Evolutionary conservation across 768 basidiomycete species (phyloP).

Genomic region (Omphalotus guepiniiformis): DNA sequence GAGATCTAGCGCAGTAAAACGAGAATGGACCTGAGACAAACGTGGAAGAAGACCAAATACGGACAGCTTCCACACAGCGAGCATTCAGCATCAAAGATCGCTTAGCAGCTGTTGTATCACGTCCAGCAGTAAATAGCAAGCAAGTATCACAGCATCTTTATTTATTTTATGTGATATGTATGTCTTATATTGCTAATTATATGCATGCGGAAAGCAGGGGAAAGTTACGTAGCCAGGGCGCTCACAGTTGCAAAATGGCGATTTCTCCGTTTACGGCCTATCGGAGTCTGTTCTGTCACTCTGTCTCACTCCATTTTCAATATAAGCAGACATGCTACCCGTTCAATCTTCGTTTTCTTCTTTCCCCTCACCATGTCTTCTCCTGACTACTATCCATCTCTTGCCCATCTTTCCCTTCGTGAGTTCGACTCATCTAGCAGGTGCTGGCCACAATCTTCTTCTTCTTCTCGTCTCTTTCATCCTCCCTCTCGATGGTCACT

Average conservation of each 20-base stretch:
- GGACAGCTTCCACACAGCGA: too few species aligned
- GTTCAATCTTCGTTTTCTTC: neutral
- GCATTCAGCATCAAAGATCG: too few species aligned
- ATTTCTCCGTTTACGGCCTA: constrained; percentile 15
- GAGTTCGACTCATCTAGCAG: constrained; percentile 14
- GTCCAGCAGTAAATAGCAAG: too few species aligned
- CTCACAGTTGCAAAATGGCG: constrained; percentile 12
- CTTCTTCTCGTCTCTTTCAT: constrained; percentile 11
- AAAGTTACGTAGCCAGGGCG: constrained; percentile 27
- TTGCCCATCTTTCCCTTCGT: constrained; percentile 16
- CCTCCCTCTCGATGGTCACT: constrained; percentile 15
- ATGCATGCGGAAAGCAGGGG: constrained; percentile 6
- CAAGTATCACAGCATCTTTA: constrained; percentile 9
- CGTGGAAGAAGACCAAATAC: too few species aligned
- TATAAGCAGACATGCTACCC: constrained; percentile 22
- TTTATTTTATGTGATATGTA: constrained; percentile 14
- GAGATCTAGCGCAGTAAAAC: too few species aligned
- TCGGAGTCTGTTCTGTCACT: constrained; percentile 24
- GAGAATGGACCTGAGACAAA: too few species aligned
- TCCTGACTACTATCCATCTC: constrained; percentile 13
- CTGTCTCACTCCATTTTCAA: constrained; percentile 20
- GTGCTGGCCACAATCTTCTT: constrained; percentile 15
- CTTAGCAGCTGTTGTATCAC: too few species aligned
- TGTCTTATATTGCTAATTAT: constrained; percentile 17
- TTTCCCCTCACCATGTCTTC: constrained; percentile 21